Evolutionary conservation across 495 filamentous ascomycete species (phyloP).

Genomic region (Staphylotrichum longicolle): DNA sequence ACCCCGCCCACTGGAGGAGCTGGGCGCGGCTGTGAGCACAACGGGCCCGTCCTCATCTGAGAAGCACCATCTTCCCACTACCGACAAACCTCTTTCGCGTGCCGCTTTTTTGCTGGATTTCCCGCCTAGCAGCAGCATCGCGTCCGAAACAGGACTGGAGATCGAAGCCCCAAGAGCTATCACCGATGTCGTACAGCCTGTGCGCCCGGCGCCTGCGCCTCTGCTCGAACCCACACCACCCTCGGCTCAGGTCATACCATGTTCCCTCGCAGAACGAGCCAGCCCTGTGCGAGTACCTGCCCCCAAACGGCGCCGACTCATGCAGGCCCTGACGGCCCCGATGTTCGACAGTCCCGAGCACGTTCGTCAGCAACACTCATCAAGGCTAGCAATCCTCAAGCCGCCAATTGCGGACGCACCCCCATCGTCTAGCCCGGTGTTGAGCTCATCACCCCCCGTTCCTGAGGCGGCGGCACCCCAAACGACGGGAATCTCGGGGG

Average conservation of each 20-base stretch:
- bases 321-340: conserved; percentile 10
- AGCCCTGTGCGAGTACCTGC: background rate
- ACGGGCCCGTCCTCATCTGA: background rate
- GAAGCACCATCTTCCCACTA: background rate
- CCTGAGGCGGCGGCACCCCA: background rate
- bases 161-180: conserved; percentile 52
- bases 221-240: conserved; percentile 36
- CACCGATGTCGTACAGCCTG: conserved; percentile 30
- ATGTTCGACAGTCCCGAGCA: conserved; percentile 10
- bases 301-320: conserved; percentile 20
- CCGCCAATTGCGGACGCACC: too few species aligned
- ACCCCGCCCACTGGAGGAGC: background rate
- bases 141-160: conserved; percentile 55
- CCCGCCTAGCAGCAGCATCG: conserved; percentile 35
- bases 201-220: conserved; percentile 23
- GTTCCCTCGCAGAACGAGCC: conserved; percentile 21
- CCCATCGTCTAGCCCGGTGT: background rate
- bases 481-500: background rate
- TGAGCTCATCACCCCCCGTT: background rate
- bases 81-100: background rate
- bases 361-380: background rate
- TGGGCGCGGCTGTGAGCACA: background rate
- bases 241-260: conserved; percentile 45
- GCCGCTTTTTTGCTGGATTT: conserved; percentile 18
- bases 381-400: background rate